Conservation (phyloP, 257 asterid species). For the Ballota nigra region DNA sequence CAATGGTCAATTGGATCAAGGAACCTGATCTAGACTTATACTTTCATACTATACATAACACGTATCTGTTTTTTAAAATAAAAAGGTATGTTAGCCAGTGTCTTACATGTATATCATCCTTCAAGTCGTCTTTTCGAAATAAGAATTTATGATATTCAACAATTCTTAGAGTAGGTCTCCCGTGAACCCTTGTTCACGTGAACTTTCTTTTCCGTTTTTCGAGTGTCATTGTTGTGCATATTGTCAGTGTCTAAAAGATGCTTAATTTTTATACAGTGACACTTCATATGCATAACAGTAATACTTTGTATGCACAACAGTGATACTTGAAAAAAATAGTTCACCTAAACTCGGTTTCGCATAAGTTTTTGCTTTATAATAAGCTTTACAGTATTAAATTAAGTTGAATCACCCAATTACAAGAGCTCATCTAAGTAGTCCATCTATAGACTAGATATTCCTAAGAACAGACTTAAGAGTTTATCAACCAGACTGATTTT, state of each 20-base stretch:
- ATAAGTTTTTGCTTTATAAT: too few relatives aligned
- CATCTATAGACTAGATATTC: neutral
- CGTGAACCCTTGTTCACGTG: too few relatives aligned
- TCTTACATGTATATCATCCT: neutral
- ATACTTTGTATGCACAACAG: too few relatives aligned
- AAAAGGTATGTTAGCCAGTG: too few relatives aligned
- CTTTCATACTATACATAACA: neutral
- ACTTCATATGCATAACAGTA: too few relatives aligned
- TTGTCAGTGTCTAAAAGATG: too few relatives aligned
- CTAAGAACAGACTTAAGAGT: neutral
- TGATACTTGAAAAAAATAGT: too few relatives aligned
- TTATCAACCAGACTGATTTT: neutral
- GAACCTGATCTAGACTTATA: neutral
- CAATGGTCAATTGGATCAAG: neutral
- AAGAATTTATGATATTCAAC: neutral
- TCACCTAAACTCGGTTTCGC: too few relatives aligned
- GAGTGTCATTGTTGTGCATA: too few relatives aligned
- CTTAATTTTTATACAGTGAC: too few relatives aligned
- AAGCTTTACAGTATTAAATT: neutral
- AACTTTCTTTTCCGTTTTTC: too few relatives aligned
- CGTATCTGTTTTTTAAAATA: neutral
- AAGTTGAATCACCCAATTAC: neutral
- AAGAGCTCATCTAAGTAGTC: neutral
- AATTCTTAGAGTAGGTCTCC: too few relatives aligned
- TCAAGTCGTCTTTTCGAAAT: neutral